Evolutionary conservation across 164 flowering plant genomes (phyloP), one percentile per base, ranked within the genome.

Genomic region (Protea cynaroides): DNA sequence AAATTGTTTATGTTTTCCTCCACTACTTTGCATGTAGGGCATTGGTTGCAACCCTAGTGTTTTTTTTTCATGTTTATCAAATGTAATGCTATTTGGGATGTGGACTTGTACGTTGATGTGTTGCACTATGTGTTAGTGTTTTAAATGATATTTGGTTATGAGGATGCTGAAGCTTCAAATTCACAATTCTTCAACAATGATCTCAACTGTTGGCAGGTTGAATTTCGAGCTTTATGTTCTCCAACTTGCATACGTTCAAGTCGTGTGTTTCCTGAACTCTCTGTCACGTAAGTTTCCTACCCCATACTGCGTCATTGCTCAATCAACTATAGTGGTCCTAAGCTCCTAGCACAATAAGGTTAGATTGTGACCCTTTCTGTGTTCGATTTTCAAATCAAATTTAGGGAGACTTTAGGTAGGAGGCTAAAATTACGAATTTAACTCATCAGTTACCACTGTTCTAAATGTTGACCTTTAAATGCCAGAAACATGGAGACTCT

Each of bases 191-290:
- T 55, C 29, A 12, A 38, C 56, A 25, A 62, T 66, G 58, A 67
- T 22, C 29, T 43, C 36, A 21, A 7, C 60, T 15, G 64, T 57
- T 78, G 63, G 61, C 85, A 93, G 98, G 89, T 93, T 12, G 97
- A 90, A 65, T 93, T 88, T 68, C 89, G 84, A 62, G 75, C 85
- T 52, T 75, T 75, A 52, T 81, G 72, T 65, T 82, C 86, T 53
- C 69, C 88, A 19, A 47, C 69, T 44, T 90, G 94, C 68, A 76
- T 84, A 61, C 77, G 86, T 22, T 63, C 84, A 49, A 93, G 97
- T 74, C 87, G 87, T 10, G 71, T 78, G 66, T 76, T 93, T 71
- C 83, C 97, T 29, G 94, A 93, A 69, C 90, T 93, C 71, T 88
- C 97, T 65, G 73, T 88, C 37, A 88, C 92, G 98, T 93, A 75